A percentile compares a stretch with the other conserved stretches of the same genome.
phyloP scores from a whole-genome alignment of 164 flowering plant species.

The Cinnamomum chago region DNA sequence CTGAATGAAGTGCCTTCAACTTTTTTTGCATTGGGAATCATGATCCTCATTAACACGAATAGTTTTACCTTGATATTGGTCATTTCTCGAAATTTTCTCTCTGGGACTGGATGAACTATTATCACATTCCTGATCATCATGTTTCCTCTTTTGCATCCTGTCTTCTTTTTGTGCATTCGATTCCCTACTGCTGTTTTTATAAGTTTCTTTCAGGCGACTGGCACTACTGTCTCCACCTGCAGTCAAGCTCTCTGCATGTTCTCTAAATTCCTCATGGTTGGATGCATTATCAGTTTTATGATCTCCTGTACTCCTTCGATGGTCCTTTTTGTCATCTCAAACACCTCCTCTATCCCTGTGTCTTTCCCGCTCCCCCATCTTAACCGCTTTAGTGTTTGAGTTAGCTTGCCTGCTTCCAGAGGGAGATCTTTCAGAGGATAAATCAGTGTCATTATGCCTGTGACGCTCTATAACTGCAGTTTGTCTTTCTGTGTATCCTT shows the following conservation, averaged over 20 bases:
- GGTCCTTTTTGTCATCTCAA: slow-evolving; percentile 42
- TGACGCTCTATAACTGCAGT: slow-evolving; percentile 20
- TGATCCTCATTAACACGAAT: slow-evolving; percentile 18
- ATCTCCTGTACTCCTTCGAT: slow-evolving; percentile 38
- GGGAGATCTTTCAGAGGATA: slow-evolving; percentile 18
- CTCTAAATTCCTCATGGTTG: slow-evolving; percentile 9
- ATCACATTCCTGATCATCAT: slow-evolving; percentile 25
- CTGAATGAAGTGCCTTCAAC: slow-evolving; percentile 31
- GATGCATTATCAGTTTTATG: slow-evolving; percentile 29
- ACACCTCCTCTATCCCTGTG: slow-evolving; percentile 30
- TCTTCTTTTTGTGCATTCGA: slow-evolving; percentile 29
- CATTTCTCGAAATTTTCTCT: slow-evolving; percentile 6
- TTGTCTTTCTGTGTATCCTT: slow-evolving; percentile 48
- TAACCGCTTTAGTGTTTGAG: slow-evolving; percentile 23
- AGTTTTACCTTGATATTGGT: slow-evolving; percentile 13
- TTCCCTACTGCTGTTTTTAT: slow-evolving; percentile 33
- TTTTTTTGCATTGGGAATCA: slow-evolving; percentile 44
- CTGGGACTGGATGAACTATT: slow-evolving; percentile 9
- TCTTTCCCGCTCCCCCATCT: slow-evolving; percentile 31
- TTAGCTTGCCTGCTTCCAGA: not conserved
- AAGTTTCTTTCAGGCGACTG: slow-evolving; percentile 31
- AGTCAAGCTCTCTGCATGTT: too few species aligned
- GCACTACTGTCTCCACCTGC: slow-evolving; percentile 26
- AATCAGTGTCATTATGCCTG: slow-evolving; percentile 31
- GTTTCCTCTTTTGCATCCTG: slow-evolving; percentile 35